Conservation (phyloP, 1,284 basidiomycete genomes). For the Laetiporus sulphureus region DNA sequence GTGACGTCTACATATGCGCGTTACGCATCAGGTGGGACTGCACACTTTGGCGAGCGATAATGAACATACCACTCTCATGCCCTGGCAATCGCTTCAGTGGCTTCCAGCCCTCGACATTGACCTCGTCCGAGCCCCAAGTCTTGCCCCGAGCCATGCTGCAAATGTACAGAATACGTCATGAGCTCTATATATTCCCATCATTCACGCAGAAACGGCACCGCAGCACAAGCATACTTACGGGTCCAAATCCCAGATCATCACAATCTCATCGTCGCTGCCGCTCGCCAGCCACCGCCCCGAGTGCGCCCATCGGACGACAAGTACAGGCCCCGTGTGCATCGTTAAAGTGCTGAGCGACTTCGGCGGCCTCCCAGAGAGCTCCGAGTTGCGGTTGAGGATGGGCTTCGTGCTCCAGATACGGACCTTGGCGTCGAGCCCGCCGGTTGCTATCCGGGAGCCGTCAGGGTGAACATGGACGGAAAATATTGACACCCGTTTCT, state of each 20-base stretch:
- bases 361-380: conserved; percentile 71
- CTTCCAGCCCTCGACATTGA: conserved; percentile 98
- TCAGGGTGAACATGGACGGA: conserved; percentile 94
- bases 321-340: conserved; percentile 92
- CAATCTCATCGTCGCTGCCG: conserved; percentile 92
- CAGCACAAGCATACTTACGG: conserved; percentile 51
- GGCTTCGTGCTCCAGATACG: conserved; percentile 97
- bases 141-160: conserved; percentile 72
- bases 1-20: too few relatives aligned
- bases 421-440: conserved; percentile 92
- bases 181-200: neutral
- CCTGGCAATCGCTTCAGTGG: conserved; percentile 87
- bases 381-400: conserved; percentile 72
- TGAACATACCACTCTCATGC: conserved; percentile 76
- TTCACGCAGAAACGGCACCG: neutral
- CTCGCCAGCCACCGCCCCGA: conserved; percentile 92
- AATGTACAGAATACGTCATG: too few relatives aligned
- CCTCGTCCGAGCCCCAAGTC: conserved; percentile 88
- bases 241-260: conserved; percentile 97
- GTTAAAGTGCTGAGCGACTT: conserved; percentile 88
- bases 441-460: conserved; percentile 92
- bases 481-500: conserved; percentile 85
- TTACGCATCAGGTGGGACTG: too few relatives aligned
- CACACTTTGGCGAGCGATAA: neutral
- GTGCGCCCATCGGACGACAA: conserved; percentile 94